A percentile compares a stretch with the other conserved stretches of the same genome.
Evolutionary conservation across 192 early-diverging fungal species (phyloP).

Genomic region (Coemansia sp.): DNA sequence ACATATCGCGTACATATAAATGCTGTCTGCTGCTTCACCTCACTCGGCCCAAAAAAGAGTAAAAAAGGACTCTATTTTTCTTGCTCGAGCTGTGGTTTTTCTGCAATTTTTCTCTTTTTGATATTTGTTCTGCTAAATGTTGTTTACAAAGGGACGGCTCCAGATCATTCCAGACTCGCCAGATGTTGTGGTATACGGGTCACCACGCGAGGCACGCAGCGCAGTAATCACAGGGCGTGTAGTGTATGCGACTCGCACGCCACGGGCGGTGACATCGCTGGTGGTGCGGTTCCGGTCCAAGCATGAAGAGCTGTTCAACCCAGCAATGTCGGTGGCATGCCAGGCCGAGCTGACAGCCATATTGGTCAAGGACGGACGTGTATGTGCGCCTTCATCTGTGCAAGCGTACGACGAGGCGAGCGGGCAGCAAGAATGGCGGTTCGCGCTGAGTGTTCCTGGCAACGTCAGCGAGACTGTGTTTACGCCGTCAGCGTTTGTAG

Average conservation of each 20-base stretch:
- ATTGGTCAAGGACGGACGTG: slow-evolving; percentile 28
- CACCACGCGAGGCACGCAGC: slow-evolving; percentile 35
- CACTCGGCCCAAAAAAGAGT: too few relatives aligned
- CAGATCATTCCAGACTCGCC: slow-evolving; percentile 35
- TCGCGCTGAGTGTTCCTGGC: slow-evolving; percentile 41
- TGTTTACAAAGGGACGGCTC: slow-evolving; percentile 35
- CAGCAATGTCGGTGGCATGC: slow-evolving; percentile 33
- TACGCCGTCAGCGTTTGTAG: slow-evolving; percentile 34
- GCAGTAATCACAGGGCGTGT: slow-evolving; percentile 34
- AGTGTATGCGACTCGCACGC: slow-evolving; percentile 15
- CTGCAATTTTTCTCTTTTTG: too few relatives aligned
- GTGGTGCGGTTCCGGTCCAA: slow-evolving; percentile 35
- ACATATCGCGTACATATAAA: not conserved
- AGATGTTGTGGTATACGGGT: slow-evolving; percentile 35
- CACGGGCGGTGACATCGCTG: slow-evolving; percentile 30
- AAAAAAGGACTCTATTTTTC: not conserved
- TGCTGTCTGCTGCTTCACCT: not conserved
- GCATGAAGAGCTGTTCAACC: slow-evolving; percentile 40
- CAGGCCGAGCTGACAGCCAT: slow-evolving; percentile 25
- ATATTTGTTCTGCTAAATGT: slow-evolving; percentile 13
- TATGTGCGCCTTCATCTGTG: slow-evolving; percentile 10
- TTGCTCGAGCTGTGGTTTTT: not conserved
- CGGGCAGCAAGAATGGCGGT: slow-evolving; percentile 40
- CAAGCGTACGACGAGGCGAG: slow-evolving; percentile 4
- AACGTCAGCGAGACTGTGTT: slow-evolving; percentile 39